Evolutionary conservation across 768 basidiomycete genomes (phyloP).

Genomic region (Kwoniella botswanensis): DNA sequence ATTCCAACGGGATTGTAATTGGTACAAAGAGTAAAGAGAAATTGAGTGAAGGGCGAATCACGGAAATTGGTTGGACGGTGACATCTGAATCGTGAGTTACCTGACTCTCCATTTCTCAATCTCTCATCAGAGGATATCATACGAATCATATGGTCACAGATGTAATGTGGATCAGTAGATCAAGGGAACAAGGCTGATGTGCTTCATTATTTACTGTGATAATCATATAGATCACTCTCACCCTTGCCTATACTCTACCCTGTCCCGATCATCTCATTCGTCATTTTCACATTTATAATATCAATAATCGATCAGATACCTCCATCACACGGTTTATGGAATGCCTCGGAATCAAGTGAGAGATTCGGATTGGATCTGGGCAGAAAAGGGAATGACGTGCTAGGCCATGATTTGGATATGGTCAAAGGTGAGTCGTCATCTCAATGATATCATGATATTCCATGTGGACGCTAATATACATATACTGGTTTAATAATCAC

Average conservation of each 20-base stretch:
- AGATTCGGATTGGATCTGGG: slow-evolving; percentile 36
- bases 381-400: slow-evolving; percentile 6
- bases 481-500: no score
- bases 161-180: no score
- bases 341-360: slow-evolving; percentile 28
- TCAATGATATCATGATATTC: background rate
- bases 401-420: slow-evolving; percentile 24
- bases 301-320: slow-evolving; percentile 25
- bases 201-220: background rate
- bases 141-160: no score
- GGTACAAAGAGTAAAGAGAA: slow-evolving; percentile 18
- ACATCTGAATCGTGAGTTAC: slow-evolving; percentile 36
- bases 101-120: background rate
- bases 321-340: slow-evolving; percentile 9
- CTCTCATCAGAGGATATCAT: no score
- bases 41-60: slow-evolving; percentile 24
- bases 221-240: no score
- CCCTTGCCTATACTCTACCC: slow-evolving; percentile 12
- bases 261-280: slow-evolving; percentile 40
- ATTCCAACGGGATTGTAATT: slow-evolving; percentile 8
- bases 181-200: background rate
- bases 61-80: slow-evolving; percentile 34
- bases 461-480: background rate
- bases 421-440: slow-evolving; percentile 27
- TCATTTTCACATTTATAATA: slow-evolving; percentile 31